A percentile compares a stretch with the other conserved stretches of the same genome.
These are phyloP conservation scores for Anethum foeniculum DNA, from an alignment of 140 eudicot species.

Conservation along the genomic window DNA sequence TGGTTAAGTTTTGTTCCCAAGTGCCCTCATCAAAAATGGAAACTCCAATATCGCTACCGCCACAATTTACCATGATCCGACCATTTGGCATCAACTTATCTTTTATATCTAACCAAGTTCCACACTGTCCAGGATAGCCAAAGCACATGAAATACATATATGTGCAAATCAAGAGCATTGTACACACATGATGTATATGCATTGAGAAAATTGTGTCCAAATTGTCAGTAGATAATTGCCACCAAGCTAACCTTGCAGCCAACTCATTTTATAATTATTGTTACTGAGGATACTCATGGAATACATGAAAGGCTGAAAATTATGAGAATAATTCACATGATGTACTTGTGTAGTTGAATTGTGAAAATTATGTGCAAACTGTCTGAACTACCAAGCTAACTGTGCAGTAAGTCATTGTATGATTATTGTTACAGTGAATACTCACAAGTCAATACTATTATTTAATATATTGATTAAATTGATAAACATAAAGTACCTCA, in stretches of 20 bases:
- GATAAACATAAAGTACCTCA: conserved; percentile 31
- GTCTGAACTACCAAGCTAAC: not conserved
- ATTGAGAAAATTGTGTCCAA: not conserved
- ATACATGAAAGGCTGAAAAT: not conserved
- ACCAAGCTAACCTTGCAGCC: not conserved
- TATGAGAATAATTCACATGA: not conserved
- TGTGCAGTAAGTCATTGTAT: not conserved
- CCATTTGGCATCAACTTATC: conserved; percentile 79
- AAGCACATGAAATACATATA: not conserved
- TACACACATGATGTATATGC: not conserved
- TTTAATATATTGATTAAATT: not conserved
- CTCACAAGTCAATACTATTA: not conserved
- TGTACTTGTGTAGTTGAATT: not conserved
- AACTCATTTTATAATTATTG: not conserved
- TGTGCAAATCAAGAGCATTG: not conserved
- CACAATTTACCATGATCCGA: conserved; percentile 90
- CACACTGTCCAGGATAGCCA: conserved; percentile 32
- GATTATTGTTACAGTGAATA: not conserved
- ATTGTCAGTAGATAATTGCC: not conserved
- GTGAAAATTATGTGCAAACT: not conserved
- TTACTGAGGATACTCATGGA: not conserved
- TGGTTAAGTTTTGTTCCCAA: conserved; percentile 47
- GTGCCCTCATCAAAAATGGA: conserved; percentile 9
- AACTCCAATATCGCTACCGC: conserved; percentile 27
- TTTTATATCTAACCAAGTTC: conserved; percentile 57